Conservation (phyloP, 1,139 yeast genomes). For the Nakaseomyces nivariensis region DNA sequence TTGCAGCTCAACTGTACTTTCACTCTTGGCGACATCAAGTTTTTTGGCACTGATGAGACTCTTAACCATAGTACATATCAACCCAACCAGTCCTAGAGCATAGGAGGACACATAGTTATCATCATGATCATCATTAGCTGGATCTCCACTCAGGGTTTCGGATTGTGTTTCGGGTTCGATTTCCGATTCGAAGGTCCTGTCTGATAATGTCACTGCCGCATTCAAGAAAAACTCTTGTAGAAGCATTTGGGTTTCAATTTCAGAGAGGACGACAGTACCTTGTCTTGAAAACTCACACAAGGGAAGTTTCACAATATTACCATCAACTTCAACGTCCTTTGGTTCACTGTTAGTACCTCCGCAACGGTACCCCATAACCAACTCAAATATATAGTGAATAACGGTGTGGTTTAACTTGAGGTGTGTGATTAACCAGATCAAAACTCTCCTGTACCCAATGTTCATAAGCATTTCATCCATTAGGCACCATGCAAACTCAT, state of each 20-base stretch:
- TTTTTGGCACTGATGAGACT: constrained; percentile 38
- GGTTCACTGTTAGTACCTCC: neutral
- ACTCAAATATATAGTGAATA: constrained; percentile 51
- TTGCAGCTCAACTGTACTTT: constrained; percentile 48
- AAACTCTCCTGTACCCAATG: constrained; percentile 46
- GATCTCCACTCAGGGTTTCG: neutral
- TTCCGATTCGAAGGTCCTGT: constrained; percentile 15
- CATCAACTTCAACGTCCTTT: neutral
- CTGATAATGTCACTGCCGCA: constrained; percentile 41
- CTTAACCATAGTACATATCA: constrained; percentile 53
- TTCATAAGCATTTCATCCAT: constrained; percentile 65
- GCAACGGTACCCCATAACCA: constrained; percentile 48
- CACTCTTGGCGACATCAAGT: constrained; percentile 37
- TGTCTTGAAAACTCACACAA: constrained; percentile 39
- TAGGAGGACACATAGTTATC: constrained; percentile 29
- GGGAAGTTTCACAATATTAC: constrained; percentile 23
- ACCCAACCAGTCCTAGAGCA: constrained; percentile 41
- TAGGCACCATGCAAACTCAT: constrained; percentile 41
- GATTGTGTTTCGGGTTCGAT: too few species aligned
- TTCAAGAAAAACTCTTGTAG: constrained; percentile 57
- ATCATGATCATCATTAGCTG: constrained; percentile 1
- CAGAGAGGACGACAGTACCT: constrained; percentile 44
- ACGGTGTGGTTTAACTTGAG: constrained; percentile 43
- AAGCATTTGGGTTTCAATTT: constrained; percentile 54
- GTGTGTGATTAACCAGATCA: constrained; percentile 63